Base-by-base conservation (phyloP, 106 monocot genomes). In the Apostasia shenzhenica region DNA sequence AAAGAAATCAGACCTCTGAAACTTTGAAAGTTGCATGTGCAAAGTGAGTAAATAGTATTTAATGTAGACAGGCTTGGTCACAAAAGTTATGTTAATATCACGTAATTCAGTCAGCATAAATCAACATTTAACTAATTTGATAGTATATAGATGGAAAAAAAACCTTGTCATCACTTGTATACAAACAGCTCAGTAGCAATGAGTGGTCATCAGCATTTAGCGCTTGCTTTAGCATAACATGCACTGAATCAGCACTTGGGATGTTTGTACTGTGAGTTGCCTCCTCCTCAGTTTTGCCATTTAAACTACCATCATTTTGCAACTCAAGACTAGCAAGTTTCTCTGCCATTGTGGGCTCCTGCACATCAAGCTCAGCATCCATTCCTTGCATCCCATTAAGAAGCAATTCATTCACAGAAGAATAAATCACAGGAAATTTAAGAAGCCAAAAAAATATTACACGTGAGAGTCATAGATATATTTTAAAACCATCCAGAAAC, bases 211-310 rank as follows among this genome's bases (percentile, higher is more conserved):
- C 90, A 14, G 90, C 90, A 84, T 82, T 85, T 54, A 99, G 69
- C 39, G 99, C 99, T 77, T 99, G 99, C 75, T 87, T 93, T 55
- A 99, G 78, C 85, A 92, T 71, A 59, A 90, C 54, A 66, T 99
- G 81, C 41, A 93, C 79, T 55, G 99, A 99, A 84, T 99, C 99
- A 70, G 90, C 99, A 76, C 87, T 88, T 39, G 99, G 99, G 9
- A 75, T 78, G 71, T 57, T 71, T 14, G 75, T 26, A 11, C 71
- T 65, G 5, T 61, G 13, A 77, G 73, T 47, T 47, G 72, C n/a
- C 3, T 76, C 79, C 40, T 75, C 39, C 53, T 61, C 59, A 11
- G 41, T 6, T 26, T 13, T 54, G 6, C 9, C 59, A 3, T 81
- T 73, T 54, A 45, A 14, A 48, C 67, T 82, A 2, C 59, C 72